Percentiles rank a stretch among this genome's conserved stretches.
Evolutionary conservation across 2,329 filamentous ascomycete genomes (phyloP).

Genomic region (Epichloe baconii): DNA sequence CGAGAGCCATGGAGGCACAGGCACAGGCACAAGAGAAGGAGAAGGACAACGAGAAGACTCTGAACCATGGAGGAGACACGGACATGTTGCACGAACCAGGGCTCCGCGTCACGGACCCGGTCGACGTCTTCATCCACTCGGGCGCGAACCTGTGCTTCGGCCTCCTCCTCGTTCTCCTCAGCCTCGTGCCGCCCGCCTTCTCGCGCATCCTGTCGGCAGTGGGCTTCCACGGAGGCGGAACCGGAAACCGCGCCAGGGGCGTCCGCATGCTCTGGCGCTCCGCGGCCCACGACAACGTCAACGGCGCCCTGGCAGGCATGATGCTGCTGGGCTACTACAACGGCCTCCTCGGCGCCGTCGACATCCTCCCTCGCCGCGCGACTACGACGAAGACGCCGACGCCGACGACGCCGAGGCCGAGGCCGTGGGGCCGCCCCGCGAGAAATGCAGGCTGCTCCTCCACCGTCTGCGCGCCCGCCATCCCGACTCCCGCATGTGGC

Average conservation of each 20-base stretch:
- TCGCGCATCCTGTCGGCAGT: constrained; percentile 76
- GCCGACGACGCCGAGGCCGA: constrained; percentile 21
- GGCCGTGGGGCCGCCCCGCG: constrained; percentile 57
- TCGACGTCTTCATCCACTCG: constrained; percentile 81
- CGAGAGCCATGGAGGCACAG: constrained; percentile 27
- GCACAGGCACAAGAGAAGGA: constrained; percentile 10
- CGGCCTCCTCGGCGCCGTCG: constrained; percentile 61
- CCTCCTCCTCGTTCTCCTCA: constrained; percentile 73
- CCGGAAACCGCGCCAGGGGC: constrained; percentile 77
- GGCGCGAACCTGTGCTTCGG: constrained; percentile 86
- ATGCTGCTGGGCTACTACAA: too few species aligned
- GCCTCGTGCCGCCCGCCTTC: constrained; percentile 84
- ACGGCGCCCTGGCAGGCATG: too few species aligned
- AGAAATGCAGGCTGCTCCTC: constrained; percentile 54
- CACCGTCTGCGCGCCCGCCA: constrained; percentile 63
- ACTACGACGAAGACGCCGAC: constrained; percentile 26
- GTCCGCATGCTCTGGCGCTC: constrained; percentile 83
- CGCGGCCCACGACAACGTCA: constrained; percentile 61
- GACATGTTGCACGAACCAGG: constrained; percentile 16
- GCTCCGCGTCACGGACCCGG: constrained; percentile 52
- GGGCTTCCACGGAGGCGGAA: constrained; percentile 78
- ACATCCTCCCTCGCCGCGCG: constrained; percentile 54
- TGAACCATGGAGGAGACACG: background rate
- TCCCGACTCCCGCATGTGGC: constrained; percentile 73
- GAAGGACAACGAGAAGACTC: constrained; percentile 12